A percentile compares a stretch with the other conserved stretches of the same genome.
phyloP scores from a whole-genome alignment of 495 filamentous ascomycete genomes.

The Cercophora samala region DNA sequence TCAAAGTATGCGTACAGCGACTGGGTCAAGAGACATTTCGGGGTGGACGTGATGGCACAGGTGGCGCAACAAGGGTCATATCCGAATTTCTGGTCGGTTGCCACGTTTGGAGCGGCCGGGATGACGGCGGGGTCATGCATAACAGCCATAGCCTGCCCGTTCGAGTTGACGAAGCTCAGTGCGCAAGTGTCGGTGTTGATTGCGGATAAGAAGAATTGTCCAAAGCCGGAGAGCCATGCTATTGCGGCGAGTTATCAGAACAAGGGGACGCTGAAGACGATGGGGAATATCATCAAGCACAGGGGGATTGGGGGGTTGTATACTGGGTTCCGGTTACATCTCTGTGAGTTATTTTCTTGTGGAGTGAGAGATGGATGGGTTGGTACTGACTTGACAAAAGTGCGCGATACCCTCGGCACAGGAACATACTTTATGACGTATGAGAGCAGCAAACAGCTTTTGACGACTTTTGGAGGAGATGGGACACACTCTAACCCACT shows the following conservation, averaged over 20 bases:
- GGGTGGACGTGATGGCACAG: slow-evolving; percentile 64
- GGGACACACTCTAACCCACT: slow-evolving; percentile 65
- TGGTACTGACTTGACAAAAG: slow-evolving; percentile 30
- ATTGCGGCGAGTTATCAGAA: slow-evolving; percentile 69
- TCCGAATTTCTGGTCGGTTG: slow-evolving; percentile 64
- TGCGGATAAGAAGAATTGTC: slow-evolving; percentile 60
- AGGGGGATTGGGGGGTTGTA: slow-evolving; percentile 78
- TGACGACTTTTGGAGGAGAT: slow-evolving; percentile 67
- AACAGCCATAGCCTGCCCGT: slow-evolving; percentile 84
- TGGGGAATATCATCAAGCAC: slow-evolving; percentile 72
- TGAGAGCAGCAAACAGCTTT: slow-evolving; percentile 81
- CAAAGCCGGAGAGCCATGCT: slow-evolving; percentile 50
- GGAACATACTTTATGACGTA: slow-evolving; percentile 90
- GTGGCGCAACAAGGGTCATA: slow-evolving; percentile 67
- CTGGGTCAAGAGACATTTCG: slow-evolving; percentile 61
- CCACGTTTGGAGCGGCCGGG: slow-evolving; percentile 75
- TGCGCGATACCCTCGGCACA: slow-evolving; percentile 85
- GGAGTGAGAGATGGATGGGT: not conserved
- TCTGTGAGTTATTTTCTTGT: slow-evolving; percentile 52
- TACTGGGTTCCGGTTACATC: slow-evolving; percentile 79
- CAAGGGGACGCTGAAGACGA: slow-evolving; percentile 75
- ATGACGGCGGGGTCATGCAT: slow-evolving; percentile 75
- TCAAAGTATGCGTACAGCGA: slow-evolving; percentile 74
- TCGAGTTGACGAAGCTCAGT: slow-evolving; percentile 89
- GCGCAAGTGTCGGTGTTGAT: slow-evolving; percentile 87